Conservation (phyloP, 352 stramenopile genomes). For the Phytophthora sansomeana region DNA sequence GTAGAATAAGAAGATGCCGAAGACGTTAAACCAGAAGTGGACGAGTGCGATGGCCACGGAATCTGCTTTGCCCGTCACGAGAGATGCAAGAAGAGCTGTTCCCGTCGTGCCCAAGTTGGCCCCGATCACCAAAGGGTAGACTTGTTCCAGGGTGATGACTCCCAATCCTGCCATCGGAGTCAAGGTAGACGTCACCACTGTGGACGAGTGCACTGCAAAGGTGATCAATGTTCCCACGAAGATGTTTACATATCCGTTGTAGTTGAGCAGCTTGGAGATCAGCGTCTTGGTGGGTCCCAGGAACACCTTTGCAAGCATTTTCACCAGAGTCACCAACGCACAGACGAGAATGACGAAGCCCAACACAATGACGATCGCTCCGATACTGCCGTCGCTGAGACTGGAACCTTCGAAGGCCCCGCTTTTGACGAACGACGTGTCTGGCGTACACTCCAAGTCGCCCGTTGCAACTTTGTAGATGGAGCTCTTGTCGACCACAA, state of each 20-base stretch:
- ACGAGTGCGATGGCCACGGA: slow-evolving; percentile 87
- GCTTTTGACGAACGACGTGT: too few relatives aligned
- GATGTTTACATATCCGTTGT: slow-evolving; percentile 91
- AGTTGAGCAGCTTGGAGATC: too few relatives aligned
- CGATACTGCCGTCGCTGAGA: too few relatives aligned
- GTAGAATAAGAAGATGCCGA: slow-evolving; percentile 91
- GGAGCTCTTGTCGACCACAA: slow-evolving; percentile 41
- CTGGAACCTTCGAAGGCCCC: too few relatives aligned
- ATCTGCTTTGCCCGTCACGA: slow-evolving; percentile 78
- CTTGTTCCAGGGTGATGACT: slow-evolving; percentile 85
- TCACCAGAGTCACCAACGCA: too few relatives aligned
- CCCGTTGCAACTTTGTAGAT: slow-evolving; percentile 44
- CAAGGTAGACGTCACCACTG: slow-evolving; percentile 86
- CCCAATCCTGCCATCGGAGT: slow-evolving; percentile 92
- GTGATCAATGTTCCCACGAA: slow-evolving; percentile 81
- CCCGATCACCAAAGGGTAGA: too few relatives aligned
- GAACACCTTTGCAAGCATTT: too few relatives aligned
- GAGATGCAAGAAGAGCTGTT: slow-evolving; percentile 81
- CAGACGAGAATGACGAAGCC: too few relatives aligned
- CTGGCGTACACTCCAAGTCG: too few relatives aligned
- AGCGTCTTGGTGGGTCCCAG: too few relatives aligned
- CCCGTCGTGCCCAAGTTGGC: slow-evolving; percentile 92
- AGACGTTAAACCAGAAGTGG: slow-evolving; percentile 94
- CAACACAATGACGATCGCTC: too few relatives aligned
- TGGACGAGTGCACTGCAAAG: slow-evolving; percentile 89